phyloP scores from a whole-genome alignment of 306 rosid genomes.

The Boehmeria nivea region DNA sequence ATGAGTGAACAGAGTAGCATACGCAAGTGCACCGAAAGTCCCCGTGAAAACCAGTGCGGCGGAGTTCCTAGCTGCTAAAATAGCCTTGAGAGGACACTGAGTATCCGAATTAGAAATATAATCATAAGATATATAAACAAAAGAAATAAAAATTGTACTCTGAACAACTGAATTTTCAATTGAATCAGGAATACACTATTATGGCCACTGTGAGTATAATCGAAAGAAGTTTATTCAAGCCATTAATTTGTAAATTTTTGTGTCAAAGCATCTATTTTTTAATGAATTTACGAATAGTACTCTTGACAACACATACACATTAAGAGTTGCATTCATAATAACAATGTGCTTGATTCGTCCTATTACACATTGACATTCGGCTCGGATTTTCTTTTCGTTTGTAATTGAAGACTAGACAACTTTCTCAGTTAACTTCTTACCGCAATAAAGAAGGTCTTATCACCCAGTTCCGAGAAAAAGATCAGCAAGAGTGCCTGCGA shows the following conservation, averaged over 20 bases:
- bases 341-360: background rate
- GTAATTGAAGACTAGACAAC: no score
- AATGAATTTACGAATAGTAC: no score
- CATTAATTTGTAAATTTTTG: no score
- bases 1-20: slow-evolving; percentile 54
- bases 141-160: background rate
- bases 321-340: no score
- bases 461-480: slow-evolving; percentile 95
- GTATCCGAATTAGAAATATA: slow-evolving; percentile 16
- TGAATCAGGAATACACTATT: background rate
- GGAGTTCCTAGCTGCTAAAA: slow-evolving; percentile 87
- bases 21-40: slow-evolving; percentile 92
- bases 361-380: background rate
- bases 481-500: slow-evolving; percentile 89
- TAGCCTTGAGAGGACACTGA: slow-evolving; percentile 62
- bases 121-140: background rate
- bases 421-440: slow-evolving; percentile 37
- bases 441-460: slow-evolving; percentile 95
- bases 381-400: no score
- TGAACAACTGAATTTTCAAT: background rate
- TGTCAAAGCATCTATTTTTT: no score
- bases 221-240: no score
- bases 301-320: no score
- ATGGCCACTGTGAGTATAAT: no score
- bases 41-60: slow-evolving; percentile 77